Base-by-base conservation (phyloP, 1,284 basidiomycete genomes). In the Microbotryomycetes sp. region DNA sequence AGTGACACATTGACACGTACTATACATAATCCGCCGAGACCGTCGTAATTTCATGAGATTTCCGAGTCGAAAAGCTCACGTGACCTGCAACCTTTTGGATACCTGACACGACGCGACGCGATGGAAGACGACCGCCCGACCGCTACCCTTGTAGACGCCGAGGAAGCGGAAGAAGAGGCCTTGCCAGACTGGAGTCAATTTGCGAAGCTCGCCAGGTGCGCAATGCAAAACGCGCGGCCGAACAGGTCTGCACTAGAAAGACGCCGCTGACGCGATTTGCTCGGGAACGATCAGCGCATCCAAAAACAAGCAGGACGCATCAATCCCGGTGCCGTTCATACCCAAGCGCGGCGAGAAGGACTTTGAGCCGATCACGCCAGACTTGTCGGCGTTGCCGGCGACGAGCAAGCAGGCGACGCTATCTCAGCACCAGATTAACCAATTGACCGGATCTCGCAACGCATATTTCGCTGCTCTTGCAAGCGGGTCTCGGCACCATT, bases 321-420 rank as follows among this genome's bases (percentile, higher is more conserved):
- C 57, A 3, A 45, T 51, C 16, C 53, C 54, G 9, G 64, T 71
- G 16, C 81, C 81, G 1, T 75, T 81, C 6, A 93, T 96, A 57
- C 92, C 92, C 11, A 92, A 89, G 75, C 82, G 92, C 28, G 92
- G 92, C 4, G 92, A 96, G 75, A 96, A 97, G 74, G 91, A 96
- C 70, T 97, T 93, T 70, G 93, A 97, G 75, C 94, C 94, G 76
- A 81, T 68, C 30, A 21, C 59, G 3, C 31, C 60, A 1, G 35
- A 9, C 11, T 41, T 18, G 35, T 59, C 59, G 11, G 55, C 56
- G 28, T 59, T 58, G 30, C 59, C 55, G 2, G 51, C 57, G 2
- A 45, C 51, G 24, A 54, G 59, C 51, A 62, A 64, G 13, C 55
- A 68, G 51, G 64, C 63, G 30, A 60, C 61, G 45, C 63, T 68